These are phyloP conservation scores for Spergularia bocconei DNA, from an alignment of 148 eudicot genomes.

Conservation along the genomic window DNA sequence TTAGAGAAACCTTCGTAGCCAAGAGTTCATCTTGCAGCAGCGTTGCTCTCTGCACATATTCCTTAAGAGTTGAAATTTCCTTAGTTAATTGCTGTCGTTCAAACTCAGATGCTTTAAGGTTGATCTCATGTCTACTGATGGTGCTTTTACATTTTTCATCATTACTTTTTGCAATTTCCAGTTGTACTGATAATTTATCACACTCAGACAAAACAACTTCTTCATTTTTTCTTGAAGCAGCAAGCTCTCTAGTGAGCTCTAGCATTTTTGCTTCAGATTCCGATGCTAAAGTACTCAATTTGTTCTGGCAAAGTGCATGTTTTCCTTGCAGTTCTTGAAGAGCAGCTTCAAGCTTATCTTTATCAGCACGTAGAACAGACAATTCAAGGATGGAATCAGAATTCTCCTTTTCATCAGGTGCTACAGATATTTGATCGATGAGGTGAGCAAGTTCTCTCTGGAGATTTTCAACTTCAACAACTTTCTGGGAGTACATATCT, in stretches of 20 bases:
- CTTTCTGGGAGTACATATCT: conserved; percentile 49
- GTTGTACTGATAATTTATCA: conserved; percentile 41
- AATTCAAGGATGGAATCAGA: conserved; percentile 44
- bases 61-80: conserved; percentile 59
- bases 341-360: conserved; percentile 48
- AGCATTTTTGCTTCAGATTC: conserved; percentile 50
- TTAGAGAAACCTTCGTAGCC: conserved; percentile 41
- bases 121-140: conserved; percentile 51
- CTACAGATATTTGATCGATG: conserved; percentile 44
- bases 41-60: conserved; percentile 50
- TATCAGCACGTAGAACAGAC: conserved; percentile 51
- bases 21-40: conserved; percentile 60
- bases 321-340: conserved; percentile 48
- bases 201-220: conserved; percentile 47
- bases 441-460: conserved; percentile 62
- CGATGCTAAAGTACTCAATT: conserved; percentile 38
- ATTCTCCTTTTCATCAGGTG: conserved; percentile 39
- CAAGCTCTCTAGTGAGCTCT: conserved; percentile 48
- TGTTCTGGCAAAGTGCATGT: conserved; percentile 35
- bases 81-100: conserved; percentile 58
- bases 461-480: conserved; percentile 55
- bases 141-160: conserved; percentile 53
- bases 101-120: conserved; percentile 59
- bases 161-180: conserved; percentile 42
- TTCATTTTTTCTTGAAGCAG: conserved; percentile 41